Conservation (phyloP, 2,329 filamentous ascomycete genomes). For the Tolypocladium album region DNA sequence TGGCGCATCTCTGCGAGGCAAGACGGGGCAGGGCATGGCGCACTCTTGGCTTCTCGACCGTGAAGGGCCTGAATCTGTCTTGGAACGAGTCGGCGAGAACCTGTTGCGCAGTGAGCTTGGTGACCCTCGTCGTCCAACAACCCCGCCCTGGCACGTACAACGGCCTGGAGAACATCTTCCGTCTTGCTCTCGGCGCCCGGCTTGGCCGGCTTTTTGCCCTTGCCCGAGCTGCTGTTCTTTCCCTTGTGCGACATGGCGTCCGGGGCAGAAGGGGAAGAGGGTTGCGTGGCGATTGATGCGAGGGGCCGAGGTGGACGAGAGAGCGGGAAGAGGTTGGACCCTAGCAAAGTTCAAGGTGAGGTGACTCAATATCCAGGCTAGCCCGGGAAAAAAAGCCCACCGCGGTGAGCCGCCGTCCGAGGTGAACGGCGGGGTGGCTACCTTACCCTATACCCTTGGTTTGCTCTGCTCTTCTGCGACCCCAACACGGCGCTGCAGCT, state of each 20-base stretch:
- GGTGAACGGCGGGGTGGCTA: not conserved
- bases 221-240: conserved; percentile 28
- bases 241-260: conserved; percentile 34
- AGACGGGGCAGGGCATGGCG: not conserved
- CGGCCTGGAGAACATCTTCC: conserved; percentile 48
- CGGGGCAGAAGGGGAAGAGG: not conserved
- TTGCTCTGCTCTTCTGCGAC: too few relatives aligned
- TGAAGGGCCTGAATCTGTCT: conserved; percentile 82
- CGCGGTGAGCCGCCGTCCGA: conserved; percentile 9
- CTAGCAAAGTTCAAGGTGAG: conserved; percentile 10
- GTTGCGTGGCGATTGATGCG: conserved; percentile 7
- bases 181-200: conserved; percentile 40
- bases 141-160: conserved; percentile 31
- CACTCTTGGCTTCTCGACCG: conserved; percentile 77
- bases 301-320: conserved; percentile 6
- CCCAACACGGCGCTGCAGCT: too few relatives aligned
- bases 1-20: not conserved
- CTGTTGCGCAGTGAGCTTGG: conserved; percentile 30
- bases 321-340: not conserved
- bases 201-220: conserved; percentile 44
- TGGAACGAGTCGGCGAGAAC: conserved; percentile 93
- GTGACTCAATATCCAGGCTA: conserved; percentile 18
- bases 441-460: conserved; percentile 1
- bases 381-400: conserved; percentile 12
- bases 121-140: not conserved